Evolutionary conservation across 805 yeast species (phyloP), one percentile per base, ranked within the genome.

Genomic region (Grigorovia jiainica): DNA sequence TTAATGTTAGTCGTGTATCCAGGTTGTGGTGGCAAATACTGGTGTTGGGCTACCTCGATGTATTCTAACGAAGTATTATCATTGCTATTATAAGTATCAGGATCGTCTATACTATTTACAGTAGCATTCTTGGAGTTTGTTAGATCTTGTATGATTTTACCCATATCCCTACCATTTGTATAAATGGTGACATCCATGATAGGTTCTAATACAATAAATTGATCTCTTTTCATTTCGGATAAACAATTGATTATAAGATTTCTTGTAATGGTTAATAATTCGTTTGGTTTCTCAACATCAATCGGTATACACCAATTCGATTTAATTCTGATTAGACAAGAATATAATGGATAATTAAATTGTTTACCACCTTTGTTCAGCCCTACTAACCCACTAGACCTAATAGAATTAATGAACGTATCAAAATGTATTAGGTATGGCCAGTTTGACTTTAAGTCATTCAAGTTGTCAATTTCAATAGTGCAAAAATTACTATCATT

Each of bases 101-200:
- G 82, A 41, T 85, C 95, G 29, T 80, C 86, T 34, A 92, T 76
- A 3, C 84, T 75, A 4, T 70, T 55, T 34, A 92, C 85, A 1
- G 66, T 69, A 1, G 95, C 97, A 36, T 80, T 78, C 46, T 97
- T 72, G 11, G 80, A 72, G 24, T 85, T 78, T 34, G 86, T 79
- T 40, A 92, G 64, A 57, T 92, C 98, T 51, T 86, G 94, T 32
- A 86, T 73, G 1, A 92, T 92, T 29, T 70, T 71, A 17, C 97
- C 97, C 49, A 90, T 62, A 44, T 82, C 84, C 43, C 75, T 81
- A 24, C 87, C 82, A 41, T 72, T 71, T 2, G 80, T 81, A 40
- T 70, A 73, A 1, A 92, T 78, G 7, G 68, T 68, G 4, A 87
- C 79, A 29, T 73, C 69, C 97, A 92, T 90, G 23, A 83, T 70